phyloP scores from a whole-genome alignment of 2,329 filamentous ascomycete genomes.

The Botrytis pseudocinerea region DNA sequence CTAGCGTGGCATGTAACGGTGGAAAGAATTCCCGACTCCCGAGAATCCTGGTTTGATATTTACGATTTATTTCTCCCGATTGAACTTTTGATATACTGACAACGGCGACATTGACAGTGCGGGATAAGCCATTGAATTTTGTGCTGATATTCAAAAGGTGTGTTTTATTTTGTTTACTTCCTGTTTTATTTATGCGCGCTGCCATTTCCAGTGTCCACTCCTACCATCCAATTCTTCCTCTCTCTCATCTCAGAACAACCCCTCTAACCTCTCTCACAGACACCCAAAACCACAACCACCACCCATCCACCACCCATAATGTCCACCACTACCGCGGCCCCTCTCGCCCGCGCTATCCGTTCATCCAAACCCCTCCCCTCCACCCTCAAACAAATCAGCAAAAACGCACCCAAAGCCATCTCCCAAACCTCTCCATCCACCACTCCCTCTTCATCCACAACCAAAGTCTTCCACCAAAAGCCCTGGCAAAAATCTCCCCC shows the following conservation, averaged over 20 bases:
- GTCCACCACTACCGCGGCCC: constrained; percentile 1
- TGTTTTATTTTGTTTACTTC: not conserved
- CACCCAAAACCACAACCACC: not conserved
- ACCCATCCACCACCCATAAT: not conserved
- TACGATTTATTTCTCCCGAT: constrained; percentile 15
- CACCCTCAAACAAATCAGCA: not conserved
- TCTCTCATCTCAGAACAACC: not conserved
- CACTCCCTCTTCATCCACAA: not conserved
- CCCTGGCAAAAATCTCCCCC: not conserved
- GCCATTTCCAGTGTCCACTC: not conserved
- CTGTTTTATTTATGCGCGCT: not conserved
- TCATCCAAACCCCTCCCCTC: not conserved
- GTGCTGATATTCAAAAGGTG: not conserved
- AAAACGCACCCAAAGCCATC: constrained; percentile 1
- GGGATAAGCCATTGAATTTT: not conserved
- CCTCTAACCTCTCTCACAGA: constrained; percentile 9
- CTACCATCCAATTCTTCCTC: not conserved
- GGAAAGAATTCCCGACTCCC: constrained; percentile 17
- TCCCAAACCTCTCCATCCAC: constrained; percentile 3
- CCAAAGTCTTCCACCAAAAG: not conserved
- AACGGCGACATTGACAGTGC: not conserved
- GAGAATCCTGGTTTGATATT: constrained; percentile 20
- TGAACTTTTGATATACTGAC: not conserved
- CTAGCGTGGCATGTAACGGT: constrained; percentile 6
- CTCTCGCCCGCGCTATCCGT: constrained; percentile 2